These are phyloP conservation scores for Glycine latifolia DNA, from an alignment of 306 rosid species.

Conservation along the genomic window DNA sequence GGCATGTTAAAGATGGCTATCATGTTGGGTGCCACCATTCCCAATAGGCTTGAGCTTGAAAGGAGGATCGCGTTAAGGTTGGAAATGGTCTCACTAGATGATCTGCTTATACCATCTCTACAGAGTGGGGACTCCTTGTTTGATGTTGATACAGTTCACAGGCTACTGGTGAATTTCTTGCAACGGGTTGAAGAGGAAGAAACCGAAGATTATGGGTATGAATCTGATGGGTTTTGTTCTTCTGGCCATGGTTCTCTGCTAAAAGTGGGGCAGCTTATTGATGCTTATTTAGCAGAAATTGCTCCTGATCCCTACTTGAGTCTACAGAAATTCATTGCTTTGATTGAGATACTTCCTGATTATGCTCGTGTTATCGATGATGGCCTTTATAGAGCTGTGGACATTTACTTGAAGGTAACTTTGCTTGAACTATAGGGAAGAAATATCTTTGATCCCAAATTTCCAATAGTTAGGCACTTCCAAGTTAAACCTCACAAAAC, in stretches of 20 bases:
- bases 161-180: slow-evolving; percentile 72
- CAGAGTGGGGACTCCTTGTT: slow-evolving; percentile 73
- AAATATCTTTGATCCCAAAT: no score
- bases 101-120: slow-evolving; percentile 78
- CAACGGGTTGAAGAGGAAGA: slow-evolving; percentile 83
- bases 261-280: slow-evolving; percentile 84
- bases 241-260: slow-evolving; percentile 72
- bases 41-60: slow-evolving; percentile 84
- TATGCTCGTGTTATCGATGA: slow-evolving; percentile 90
- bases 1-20: slow-evolving; percentile 86
- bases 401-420: slow-evolving; percentile 83
- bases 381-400: slow-evolving; percentile 85
- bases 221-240: slow-evolving; percentile 69
- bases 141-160: slow-evolving; percentile 83
- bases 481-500: slow-evolving; percentile 26
- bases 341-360: slow-evolving; percentile 83
- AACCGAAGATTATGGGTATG: slow-evolving; percentile 77
- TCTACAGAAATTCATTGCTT: slow-evolving; percentile 64
- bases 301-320: slow-evolving; percentile 80
- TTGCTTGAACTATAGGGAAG: background rate
- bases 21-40: slow-evolving; percentile 66
- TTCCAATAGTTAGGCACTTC: slow-evolving; percentile 22
- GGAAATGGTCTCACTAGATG: slow-evolving; percentile 77
- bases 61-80: slow-evolving; percentile 73
- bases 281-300: slow-evolving; percentile 89